phyloP scores from a whole-genome alignment of 2,329 filamentous ascomycete species.

The Clonostachys sp. region DNA sequence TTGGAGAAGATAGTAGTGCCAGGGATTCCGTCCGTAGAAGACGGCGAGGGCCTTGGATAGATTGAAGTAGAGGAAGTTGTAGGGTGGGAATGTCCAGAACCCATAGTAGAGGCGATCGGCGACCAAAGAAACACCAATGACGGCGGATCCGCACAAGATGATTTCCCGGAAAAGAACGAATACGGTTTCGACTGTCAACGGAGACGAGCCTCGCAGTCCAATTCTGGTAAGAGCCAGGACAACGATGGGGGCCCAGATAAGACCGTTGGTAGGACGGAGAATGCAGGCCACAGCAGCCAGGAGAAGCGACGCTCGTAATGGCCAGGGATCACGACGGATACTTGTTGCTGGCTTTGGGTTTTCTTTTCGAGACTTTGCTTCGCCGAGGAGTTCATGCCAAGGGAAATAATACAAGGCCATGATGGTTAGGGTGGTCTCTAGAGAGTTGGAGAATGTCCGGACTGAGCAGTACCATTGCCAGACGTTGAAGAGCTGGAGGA shows the following conservation, averaged over 20 bases:
- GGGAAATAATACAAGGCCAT: conserved; percentile 81
- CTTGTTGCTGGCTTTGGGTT: conserved; percentile 21
- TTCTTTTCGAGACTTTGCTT: conserved; percentile 29
- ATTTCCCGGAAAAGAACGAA: conserved; percentile 57
- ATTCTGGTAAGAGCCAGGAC: conserved; percentile 35
- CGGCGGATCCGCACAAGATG: conserved; percentile 55
- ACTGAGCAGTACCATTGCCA: conserved; percentile 98
- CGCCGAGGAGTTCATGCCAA: conserved; percentile 66
- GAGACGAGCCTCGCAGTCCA: conserved; percentile 26
- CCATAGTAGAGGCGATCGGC: conserved; percentile 79
- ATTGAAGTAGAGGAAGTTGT: conserved; percentile 88
- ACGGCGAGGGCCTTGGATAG: conserved; percentile 80
- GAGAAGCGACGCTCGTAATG: conserved; percentile 55
- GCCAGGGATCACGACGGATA: conserved; percentile 11
- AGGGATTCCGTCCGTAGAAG: conserved; percentile 87
- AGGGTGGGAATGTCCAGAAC: conserved; percentile 81
- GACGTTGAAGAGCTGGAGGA: conserved; percentile 36
- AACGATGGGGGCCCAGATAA: conserved; percentile 75
- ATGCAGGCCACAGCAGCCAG: conserved; percentile 80
- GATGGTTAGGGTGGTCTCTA: conserved; percentile 85
- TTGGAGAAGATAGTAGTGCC: conserved; percentile 91
- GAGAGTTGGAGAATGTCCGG: conserved; percentile 86
- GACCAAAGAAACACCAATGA: conserved; percentile 59
- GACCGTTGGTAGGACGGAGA: conserved; percentile 80
- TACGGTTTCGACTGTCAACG: conserved; percentile 36